Evolutionary conservation across 2,329 filamentous ascomycete genomes (phyloP).

Genomic region (Colletotrichum spaethianum): DNA sequence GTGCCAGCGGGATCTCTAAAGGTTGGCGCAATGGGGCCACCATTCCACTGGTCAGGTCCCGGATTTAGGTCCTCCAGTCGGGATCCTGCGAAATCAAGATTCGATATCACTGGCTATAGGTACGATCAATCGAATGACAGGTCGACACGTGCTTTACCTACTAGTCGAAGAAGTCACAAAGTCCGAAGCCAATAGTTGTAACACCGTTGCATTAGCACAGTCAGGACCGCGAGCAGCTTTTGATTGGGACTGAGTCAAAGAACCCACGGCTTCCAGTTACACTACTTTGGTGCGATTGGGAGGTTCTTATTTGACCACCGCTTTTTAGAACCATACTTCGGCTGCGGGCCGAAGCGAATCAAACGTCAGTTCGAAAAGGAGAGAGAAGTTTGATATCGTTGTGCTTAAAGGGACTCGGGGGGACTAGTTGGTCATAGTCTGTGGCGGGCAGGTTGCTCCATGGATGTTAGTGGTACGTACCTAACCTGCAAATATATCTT

Average conservation of each 20-base stretch:
- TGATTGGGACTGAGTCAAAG: constrained; percentile 4
- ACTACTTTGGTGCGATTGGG: not conserved
- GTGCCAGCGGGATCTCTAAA: constrained; percentile 20
- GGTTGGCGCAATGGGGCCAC: too few species aligned
- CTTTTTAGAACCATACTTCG: not conserved
- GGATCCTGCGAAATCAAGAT: not conserved
- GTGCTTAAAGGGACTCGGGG: not conserved
- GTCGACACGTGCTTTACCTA: not conserved
- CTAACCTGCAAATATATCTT: not conserved
- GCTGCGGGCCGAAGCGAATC: not conserved
- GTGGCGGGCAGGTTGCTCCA: not conserved
- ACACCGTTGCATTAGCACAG: not conserved
- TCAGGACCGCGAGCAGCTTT: not conserved
- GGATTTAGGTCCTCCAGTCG: not conserved
- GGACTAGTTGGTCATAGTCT: not conserved
- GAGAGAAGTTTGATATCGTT: not conserved
- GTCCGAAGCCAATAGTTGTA: not conserved
- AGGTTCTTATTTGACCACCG: not conserved
- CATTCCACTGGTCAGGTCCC: not conserved
- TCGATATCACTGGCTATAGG: not conserved
- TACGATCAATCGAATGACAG: not conserved
- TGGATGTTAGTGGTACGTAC: constrained; percentile 12
- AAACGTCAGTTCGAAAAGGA: not conserved
- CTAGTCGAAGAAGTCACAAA: not conserved
- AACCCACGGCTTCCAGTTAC: constrained; percentile 3